Conservation (phyloP, 225 moss, liverwort and hornwort species). For the Takakia lepidozioides region DNA sequence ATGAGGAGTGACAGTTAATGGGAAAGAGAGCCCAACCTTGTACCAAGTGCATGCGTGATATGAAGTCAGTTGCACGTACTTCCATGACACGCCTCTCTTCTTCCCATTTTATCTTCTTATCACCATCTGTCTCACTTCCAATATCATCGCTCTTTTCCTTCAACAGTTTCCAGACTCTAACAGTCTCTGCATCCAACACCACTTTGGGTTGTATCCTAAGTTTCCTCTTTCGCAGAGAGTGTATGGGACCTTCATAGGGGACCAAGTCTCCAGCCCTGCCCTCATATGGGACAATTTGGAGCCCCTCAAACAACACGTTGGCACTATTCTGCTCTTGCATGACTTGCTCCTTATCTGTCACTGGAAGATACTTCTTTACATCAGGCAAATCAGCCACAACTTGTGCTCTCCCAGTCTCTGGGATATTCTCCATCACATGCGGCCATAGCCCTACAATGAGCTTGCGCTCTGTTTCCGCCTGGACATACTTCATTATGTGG, state of each 20-base stretch:
- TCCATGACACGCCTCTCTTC: slow-evolving; percentile 56
- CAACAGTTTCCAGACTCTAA: slow-evolving; percentile 59
- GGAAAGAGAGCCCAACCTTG: slow-evolving; percentile 75
- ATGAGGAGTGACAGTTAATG: too few species aligned
- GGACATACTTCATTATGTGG: slow-evolving; percentile 28
- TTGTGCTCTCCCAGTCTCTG: slow-evolving; percentile 13
- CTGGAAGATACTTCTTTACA: slow-evolving; percentile 5
- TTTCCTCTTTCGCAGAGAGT: slow-evolving; percentile 40
- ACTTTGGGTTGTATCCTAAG: slow-evolving; percentile 63
- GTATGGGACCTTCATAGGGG: slow-evolving; percentile 31
- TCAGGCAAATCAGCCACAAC: slow-evolving; percentile 24
- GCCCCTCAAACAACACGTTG: slow-evolving; percentile 3
- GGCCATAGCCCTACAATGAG: slow-evolving; percentile 30
- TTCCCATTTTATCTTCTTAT: slow-evolving; percentile 52
- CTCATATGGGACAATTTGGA: slow-evolving; percentile 47
- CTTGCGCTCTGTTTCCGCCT: slow-evolving; percentile 19
- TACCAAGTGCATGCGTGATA: slow-evolving; percentile 71
- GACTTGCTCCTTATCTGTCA: slow-evolving; percentile 5
- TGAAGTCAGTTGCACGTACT: slow-evolving; percentile 44
- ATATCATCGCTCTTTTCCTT: slow-evolving; percentile 43
- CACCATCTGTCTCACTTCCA: slow-evolving; percentile 17
- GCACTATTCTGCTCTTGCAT: slow-evolving; percentile 6
- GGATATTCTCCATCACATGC: slow-evolving; percentile 6
- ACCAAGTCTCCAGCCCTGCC: slow-evolving; percentile 22
- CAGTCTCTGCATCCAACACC: slow-evolving; percentile 53